A percentile compares a stretch with the other conserved stretches of the same genome.
phyloP scores from a whole-genome alignment of 73 alveolate genomes.

The Urostyla sp. region DNA sequence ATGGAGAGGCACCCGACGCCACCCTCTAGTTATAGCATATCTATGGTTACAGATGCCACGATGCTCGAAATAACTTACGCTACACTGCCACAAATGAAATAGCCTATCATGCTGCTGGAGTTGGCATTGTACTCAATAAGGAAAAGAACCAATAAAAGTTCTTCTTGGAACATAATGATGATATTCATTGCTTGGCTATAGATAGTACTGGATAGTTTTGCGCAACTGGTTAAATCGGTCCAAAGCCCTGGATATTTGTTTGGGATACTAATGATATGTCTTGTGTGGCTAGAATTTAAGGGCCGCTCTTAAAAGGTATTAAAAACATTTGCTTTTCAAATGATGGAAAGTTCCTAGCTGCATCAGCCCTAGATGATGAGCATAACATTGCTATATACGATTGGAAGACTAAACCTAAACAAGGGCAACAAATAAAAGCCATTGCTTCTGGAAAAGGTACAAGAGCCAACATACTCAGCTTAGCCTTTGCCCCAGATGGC shows the following conservation, averaged over 20 bases:
- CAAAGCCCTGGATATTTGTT: slow-evolving; percentile 92
- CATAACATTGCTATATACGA: slow-evolving; percentile 95
- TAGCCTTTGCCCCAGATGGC: slow-evolving; percentile 87
- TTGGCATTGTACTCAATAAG: slow-evolving; percentile 90
- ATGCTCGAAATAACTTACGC: slow-evolving; percentile 96
- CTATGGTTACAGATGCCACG: slow-evolving; percentile 99
- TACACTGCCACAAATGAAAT: slow-evolving; percentile 83
- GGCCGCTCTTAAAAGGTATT: slow-evolving; percentile 92
- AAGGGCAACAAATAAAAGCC: slow-evolving; percentile 74
- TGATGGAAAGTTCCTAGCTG: slow-evolving; percentile 94
- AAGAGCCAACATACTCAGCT: slow-evolving; percentile 85
- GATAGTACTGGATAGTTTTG: slow-evolving; percentile 86
- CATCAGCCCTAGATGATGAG: slow-evolving; percentile 96
- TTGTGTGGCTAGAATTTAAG: slow-evolving; percentile 83
- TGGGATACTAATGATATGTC: slow-evolving; percentile 95
- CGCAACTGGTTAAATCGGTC: slow-evolving; percentile 98
- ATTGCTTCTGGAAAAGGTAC: slow-evolving; percentile 93
- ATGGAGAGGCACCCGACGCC: slow-evolving; percentile 97
- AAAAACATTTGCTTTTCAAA: slow-evolving; percentile 91
- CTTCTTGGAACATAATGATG: slow-evolving; percentile 94
- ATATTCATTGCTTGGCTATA: slow-evolving; percentile 93
- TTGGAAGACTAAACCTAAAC: slow-evolving; percentile 85
- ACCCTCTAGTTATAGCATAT: slow-evolving; percentile 92
- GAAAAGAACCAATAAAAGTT: slow-evolving; percentile 81
- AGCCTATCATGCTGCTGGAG: slow-evolving; percentile 97